phyloP scores from a whole-genome alignment of 257 asterid genomes.

The Solanum paucissectum region DNA sequence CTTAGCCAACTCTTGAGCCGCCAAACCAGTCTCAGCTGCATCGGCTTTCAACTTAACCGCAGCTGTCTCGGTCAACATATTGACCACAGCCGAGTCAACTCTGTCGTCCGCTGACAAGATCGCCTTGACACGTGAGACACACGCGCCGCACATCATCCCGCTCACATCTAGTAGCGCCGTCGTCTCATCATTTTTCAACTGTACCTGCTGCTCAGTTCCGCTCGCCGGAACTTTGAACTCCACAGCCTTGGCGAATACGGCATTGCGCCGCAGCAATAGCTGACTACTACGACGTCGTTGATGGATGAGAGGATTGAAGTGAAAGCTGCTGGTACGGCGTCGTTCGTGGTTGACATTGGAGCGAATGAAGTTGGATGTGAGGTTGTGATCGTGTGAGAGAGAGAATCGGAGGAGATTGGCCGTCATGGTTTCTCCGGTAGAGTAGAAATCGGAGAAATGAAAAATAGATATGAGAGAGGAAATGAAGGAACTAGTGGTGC shows the following conservation, averaged over 20 bases:
- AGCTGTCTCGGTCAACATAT: constrained; percentile 88
- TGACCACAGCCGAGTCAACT: constrained; percentile 82
- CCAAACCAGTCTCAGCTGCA: neutral
- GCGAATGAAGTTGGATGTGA: neutral
- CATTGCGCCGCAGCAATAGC: constrained; percentile 10
- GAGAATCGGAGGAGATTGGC: constrained; percentile 54
- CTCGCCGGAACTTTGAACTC: constrained; percentile 23
- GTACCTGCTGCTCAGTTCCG: constrained; percentile 1
- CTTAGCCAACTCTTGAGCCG: constrained; percentile 55
- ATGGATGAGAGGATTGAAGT: constrained; percentile 7
- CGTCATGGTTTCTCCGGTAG: constrained; percentile 5
- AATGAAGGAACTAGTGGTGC: neutral
- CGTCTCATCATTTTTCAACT: constrained; percentile 19
- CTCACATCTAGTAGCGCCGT: constrained; percentile 66
- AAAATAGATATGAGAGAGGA: neutral
- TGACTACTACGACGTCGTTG: constrained; percentile 17
- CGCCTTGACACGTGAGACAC: constrained; percentile 83
- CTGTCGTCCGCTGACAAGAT: constrained; percentile 66
- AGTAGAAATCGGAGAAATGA: neutral
- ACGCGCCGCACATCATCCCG: constrained; percentile 99
- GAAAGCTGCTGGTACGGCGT: constrained; percentile 16
- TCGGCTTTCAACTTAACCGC: constrained; percentile 61
- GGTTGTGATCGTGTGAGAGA: constrained; percentile 23
- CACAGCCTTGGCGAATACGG: constrained; percentile 46
- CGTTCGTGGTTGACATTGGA: constrained; percentile 11